Conservation (phyloP, 371 early-diverging fungal genomes). For the Apophysomyces ossiformis region DNA sequence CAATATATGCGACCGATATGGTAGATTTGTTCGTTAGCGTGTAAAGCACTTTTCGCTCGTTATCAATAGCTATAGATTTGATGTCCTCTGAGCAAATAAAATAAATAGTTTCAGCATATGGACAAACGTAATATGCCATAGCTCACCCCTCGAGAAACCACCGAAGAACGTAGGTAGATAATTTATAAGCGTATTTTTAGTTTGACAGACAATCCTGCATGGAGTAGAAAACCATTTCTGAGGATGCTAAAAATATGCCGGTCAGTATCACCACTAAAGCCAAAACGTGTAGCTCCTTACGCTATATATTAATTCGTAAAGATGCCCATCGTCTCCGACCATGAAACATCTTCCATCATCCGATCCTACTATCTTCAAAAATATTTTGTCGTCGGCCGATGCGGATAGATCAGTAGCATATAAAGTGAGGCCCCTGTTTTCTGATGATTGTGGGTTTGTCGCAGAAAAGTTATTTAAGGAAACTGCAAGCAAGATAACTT, state of each 20-base stretch:
- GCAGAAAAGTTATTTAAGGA: conserved; percentile 20
- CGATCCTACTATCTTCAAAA: conserved; percentile 74
- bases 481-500: conserved; percentile 77
- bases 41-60: conserved; percentile 74
- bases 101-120: conserved; percentile 26
- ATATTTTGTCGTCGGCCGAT: conserved; percentile 75
- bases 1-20: conserved; percentile 64
- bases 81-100: conserved; percentile 39
- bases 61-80: conserved; percentile 67
- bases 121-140: conserved; percentile 8
- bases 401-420: conserved; percentile 73
- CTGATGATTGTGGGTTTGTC: conserved; percentile 1
- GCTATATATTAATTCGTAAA: conserved; percentile 87
- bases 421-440: conserved; percentile 42
- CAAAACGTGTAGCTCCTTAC: conserved; percentile 30
- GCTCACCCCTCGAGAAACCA: conserved; percentile 17
- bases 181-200: conserved; percentile 43
- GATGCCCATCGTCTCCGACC: conserved; percentile 77
- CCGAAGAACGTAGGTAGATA: conserved; percentile 67
- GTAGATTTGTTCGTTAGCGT: conserved; percentile 64
- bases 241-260: conserved; percentile 16
- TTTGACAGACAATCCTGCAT: conserved; percentile 72
- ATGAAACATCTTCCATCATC: conserved; percentile 81
- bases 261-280: not conserved
- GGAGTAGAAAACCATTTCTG: conserved; percentile 79